These are phyloP conservation scores for Mortierella sp. DNA, from an alignment of 371 early-diverging fungal species.

Conservation along the genomic window DNA sequence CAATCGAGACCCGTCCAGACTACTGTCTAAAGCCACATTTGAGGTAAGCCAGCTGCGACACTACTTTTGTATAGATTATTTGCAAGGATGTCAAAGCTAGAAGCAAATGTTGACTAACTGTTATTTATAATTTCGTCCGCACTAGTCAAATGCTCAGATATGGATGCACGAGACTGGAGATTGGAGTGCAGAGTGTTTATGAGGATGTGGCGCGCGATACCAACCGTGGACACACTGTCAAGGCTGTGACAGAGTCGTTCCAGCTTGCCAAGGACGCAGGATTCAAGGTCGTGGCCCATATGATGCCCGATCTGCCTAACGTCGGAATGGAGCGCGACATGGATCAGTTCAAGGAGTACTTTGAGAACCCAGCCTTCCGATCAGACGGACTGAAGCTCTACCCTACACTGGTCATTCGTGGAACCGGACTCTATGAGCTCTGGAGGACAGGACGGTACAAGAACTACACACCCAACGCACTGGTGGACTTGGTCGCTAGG, in stretches of 20 bases:
- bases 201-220: slow-evolving; percentile 99
- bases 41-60: slow-evolving; percentile 40
- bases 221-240: slow-evolving; percentile 99
- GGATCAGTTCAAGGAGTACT: slow-evolving; percentile 99
- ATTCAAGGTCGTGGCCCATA: slow-evolving; percentile 99
- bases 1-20: slow-evolving; percentile 99
- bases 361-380: slow-evolving; percentile 99
- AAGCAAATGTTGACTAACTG: not conserved
- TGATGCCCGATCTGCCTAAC: slow-evolving; percentile 99
- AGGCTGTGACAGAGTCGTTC: slow-evolving; percentile 98
- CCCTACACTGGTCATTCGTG: slow-evolving; percentile 99
- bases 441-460: slow-evolving; percentile 99
- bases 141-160: slow-evolving; percentile 98
- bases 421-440: slow-evolving; percentile 98
- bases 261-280: slow-evolving; percentile 99
- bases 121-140: slow-evolving; percentile 11
- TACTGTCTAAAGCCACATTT: slow-evolving; percentile 99
- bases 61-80: not conserved
- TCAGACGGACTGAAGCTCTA: slow-evolving; percentile 99
- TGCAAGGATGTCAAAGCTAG: not conserved
- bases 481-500: slow-evolving; percentile 98
- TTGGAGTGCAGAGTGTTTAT: slow-evolving; percentile 99
- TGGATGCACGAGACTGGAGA: slow-evolving; percentile 99
- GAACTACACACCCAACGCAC: slow-evolving; percentile 98
- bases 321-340: slow-evolving; percentile 99